Conservation (phyloP, 1,139 yeast genomes). For the Pichia kudriavzevii region DNA sequence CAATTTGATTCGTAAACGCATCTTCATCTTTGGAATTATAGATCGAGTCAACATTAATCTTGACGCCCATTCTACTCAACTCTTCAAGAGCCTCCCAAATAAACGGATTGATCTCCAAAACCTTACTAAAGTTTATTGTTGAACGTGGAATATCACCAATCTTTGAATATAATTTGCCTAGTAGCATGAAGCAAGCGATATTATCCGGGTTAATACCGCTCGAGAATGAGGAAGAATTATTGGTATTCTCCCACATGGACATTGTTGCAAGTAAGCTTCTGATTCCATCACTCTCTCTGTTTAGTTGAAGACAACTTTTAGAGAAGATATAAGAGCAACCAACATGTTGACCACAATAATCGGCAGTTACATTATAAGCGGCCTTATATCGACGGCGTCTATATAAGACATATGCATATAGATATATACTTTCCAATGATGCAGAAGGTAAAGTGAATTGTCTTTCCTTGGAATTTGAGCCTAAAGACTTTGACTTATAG, state of each 20-base stretch:
- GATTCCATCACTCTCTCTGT: conserved; percentile 57
- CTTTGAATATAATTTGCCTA: conserved; percentile 63
- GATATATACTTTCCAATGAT: conserved; percentile 49
- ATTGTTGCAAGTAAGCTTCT: conserved; percentile 42
- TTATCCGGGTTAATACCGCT: conserved; percentile 46
- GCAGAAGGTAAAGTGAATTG: background rate
- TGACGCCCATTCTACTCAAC: conserved; percentile 64
- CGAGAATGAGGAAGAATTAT: background rate
- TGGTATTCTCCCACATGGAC: conserved; percentile 26
- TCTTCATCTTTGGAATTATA: conserved; percentile 27
- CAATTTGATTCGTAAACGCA: conserved; percentile 5
- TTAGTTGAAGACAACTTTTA: conserved; percentile 51
- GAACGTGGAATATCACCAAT: conserved; percentile 59
- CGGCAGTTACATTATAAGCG: conserved; percentile 44
- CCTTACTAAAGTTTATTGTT: conserved; percentile 57
- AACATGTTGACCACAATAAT: conserved; percentile 37
- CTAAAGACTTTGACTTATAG: background rate
- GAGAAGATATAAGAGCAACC: conserved; percentile 73
- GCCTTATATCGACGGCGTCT: conserved; percentile 51
- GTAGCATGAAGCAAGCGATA: conserved; percentile 54
- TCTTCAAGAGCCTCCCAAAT: conserved; percentile 84
- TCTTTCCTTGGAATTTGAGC: background rate
- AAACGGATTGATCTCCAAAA: conserved; percentile 67
- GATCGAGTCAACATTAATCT: conserved; percentile 54
- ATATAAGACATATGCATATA: conserved; percentile 56